Conservation (phyloP, 1,284 basidiomycete species). For the Xerocomus amazonicus region DNA sequence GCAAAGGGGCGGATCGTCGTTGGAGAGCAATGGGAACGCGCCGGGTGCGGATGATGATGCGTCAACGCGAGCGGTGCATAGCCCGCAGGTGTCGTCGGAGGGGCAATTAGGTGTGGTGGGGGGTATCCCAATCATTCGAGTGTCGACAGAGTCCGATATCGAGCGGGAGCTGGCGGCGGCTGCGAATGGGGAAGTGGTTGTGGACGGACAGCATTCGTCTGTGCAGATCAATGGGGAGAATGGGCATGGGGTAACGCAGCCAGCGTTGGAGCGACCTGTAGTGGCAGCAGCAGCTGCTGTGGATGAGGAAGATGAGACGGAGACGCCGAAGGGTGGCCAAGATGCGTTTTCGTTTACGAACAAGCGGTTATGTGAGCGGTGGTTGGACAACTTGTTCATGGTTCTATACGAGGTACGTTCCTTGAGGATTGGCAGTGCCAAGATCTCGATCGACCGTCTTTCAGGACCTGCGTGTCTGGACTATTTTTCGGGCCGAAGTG, state of each 20-base stretch:
- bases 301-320: slow-evolving; percentile 38
- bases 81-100: slow-evolving; percentile 27
- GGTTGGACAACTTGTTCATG: slow-evolving; percentile 99
- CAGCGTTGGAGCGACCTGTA: slow-evolving; percentile 56
- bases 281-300: slow-evolving; percentile 49
- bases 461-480: slow-evolving; percentile 94
- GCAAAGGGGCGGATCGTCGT: slow-evolving; percentile 14
- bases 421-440: too few relatives aligned
- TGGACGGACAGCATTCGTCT: slow-evolving; percentile 6
- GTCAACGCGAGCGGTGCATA: slow-evolving; percentile 52
- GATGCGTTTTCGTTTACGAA: slow-evolving; percentile 91
- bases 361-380: slow-evolving; percentile 95
- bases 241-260: slow-evolving; percentile 20
- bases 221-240: slow-evolving; percentile 3
- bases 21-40: slow-evolving; percentile 22
- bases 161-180: slow-evolving; percentile 35
- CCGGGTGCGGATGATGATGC: slow-evolving; percentile 65
- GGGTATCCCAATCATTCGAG: slow-evolving; percentile 81
- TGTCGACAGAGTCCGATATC: slow-evolving; percentile 52
- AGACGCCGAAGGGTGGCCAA: slow-evolving; percentile 34
- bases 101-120: slow-evolving; percentile 24
- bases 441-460: neutral
- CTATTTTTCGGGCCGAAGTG: slow-evolving; percentile 98
- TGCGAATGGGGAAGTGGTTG: slow-evolving; percentile 31
- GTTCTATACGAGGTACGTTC: slow-evolving; percentile 85